Conservation (phyloP, 257 asterid genomes). For the Solanum lycopersicoides region DNA sequence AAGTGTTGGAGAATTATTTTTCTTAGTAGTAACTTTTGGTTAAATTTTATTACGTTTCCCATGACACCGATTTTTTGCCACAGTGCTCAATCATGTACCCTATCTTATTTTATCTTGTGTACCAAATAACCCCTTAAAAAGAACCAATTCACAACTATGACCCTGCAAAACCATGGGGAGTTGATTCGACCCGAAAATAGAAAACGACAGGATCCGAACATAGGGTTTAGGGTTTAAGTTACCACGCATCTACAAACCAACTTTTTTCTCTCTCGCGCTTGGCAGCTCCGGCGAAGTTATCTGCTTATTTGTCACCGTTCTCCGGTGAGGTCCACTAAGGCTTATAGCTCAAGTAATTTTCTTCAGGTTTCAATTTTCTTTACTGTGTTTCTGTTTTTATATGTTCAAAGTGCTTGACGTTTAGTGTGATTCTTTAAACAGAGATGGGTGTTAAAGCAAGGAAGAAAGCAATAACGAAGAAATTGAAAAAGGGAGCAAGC, state of each 20-base stretch:
- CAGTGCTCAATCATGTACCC: no score
- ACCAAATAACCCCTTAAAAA: no score
- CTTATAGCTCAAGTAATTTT: not conserved
- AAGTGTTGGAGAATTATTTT: no score
- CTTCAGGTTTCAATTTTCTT: not conserved
- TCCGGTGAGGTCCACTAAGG: not conserved
- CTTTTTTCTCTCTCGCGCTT: not conserved
- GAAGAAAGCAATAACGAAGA: constrained; percentile 30
- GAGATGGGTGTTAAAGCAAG: constrained; percentile 46
- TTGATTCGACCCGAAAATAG: not conserved
- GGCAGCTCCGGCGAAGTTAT: not conserved
- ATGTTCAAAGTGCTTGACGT: not conserved
- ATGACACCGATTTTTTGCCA: no score
- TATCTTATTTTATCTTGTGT: no score
- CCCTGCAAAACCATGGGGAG: not conserved
- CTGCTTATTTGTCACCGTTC: not conserved
- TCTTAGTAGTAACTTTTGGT: no score
- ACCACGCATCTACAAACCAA: not conserved
- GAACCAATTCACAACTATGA: not conserved
- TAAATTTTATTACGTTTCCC: no score
- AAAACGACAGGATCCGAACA: not conserved
- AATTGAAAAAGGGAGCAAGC: constrained; percentile 39
- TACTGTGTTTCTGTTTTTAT: not conserved
- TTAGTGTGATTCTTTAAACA: not conserved
- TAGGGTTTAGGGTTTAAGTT: not conserved